A percentile compares a stretch with the other conserved stretches of the same genome.
Conservation (phyloP, 2,329 filamentous ascomycete species). For the Cryphonectria japonica region DNA sequence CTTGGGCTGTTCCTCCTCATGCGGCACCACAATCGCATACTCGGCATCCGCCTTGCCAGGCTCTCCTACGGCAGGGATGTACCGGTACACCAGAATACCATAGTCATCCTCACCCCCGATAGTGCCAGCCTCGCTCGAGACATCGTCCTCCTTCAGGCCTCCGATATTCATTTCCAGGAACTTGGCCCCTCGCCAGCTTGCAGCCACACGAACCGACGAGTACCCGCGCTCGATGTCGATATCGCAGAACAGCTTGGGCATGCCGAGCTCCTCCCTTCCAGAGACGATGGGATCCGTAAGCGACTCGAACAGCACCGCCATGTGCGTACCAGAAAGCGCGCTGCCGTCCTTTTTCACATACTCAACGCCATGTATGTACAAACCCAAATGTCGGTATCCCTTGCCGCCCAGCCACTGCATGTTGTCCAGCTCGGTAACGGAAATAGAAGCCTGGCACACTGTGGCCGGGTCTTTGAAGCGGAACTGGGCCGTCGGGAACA, state of each 20-base stretch:
- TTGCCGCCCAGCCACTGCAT: conserved; percentile 40
- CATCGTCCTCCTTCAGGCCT: conserved; percentile 31
- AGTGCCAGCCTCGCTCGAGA: conserved; percentile 32
- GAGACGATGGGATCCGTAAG: conserved; percentile 56
- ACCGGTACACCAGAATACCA: conserved; percentile 29
- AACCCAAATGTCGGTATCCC: conserved; percentile 52
- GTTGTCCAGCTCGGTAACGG: conserved; percentile 40
- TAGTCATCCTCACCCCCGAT: conserved; percentile 35
- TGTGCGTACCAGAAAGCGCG: conserved; percentile 49
- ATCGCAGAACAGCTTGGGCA: conserved; percentile 55
- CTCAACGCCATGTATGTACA: conserved; percentile 57
- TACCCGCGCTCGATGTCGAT: conserved; percentile 43
- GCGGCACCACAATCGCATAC: conserved; percentile 49
- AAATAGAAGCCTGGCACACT: conserved; percentile 48
- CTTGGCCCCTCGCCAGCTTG: conserved; percentile 45
- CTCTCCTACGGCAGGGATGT: conserved; percentile 25
- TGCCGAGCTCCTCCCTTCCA: conserved; percentile 58
- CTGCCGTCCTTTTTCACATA: conserved; percentile 50
- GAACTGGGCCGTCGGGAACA: conserved; percentile 48
- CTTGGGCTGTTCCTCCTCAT: conserved; percentile 40
- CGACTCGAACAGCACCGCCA: conserved; percentile 58
- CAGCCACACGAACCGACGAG: conserved; percentile 43
- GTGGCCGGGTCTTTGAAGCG: conserved; percentile 49
- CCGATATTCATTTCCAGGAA: conserved; percentile 33
- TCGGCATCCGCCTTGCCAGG: conserved; percentile 52